These are phyloP conservation scores for Sisymbrium irio DNA, from an alignment of 345 rosid genomes.

Conservation along the genomic window DNA sequence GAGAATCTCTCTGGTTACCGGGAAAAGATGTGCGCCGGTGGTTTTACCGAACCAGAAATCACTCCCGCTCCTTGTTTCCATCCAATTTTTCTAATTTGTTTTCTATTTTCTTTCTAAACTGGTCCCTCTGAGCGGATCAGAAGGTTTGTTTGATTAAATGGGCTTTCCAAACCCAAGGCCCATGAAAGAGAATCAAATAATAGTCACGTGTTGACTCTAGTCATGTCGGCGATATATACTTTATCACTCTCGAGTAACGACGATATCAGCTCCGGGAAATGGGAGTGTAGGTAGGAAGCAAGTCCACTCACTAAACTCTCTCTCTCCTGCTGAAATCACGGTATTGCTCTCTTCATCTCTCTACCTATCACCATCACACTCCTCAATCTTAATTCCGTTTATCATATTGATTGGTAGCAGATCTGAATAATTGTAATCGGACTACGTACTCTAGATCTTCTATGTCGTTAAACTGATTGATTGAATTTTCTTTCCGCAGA, in stretches of 20 bases:
- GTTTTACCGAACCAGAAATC: constrained; percentile 34
- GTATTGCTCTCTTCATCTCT: not conserved
- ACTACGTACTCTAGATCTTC: not conserved
- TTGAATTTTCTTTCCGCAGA: not conserved
- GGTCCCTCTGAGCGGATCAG: not conserved
- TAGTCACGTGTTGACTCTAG: constrained; percentile 26
- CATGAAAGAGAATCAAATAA: not conserved
- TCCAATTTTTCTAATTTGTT: too few species aligned
- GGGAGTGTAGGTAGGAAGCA: not conserved
- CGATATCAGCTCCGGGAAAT: constrained; percentile 9
- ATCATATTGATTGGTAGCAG: too few species aligned
- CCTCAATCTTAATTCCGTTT: not conserved
- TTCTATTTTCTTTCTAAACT: not conserved
- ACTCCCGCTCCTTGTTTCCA: constrained; percentile 8
- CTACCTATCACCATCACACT: not conserved
- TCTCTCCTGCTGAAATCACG: not conserved
- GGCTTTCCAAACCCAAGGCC: constrained; percentile 4
- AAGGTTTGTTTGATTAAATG: not conserved
- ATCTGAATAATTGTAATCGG: not conserved
- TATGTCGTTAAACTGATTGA: not conserved
- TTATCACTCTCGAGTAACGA: not conserved
- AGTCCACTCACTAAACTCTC: too few species aligned
- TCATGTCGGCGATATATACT: constrained; percentile 18
- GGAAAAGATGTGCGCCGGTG: constrained; percentile 57
- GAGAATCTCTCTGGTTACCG: constrained; percentile 5